Evolutionary conservation across 1,284 basidiomycete species (phyloP).

Genomic region (Melampsora medusae): DNA sequence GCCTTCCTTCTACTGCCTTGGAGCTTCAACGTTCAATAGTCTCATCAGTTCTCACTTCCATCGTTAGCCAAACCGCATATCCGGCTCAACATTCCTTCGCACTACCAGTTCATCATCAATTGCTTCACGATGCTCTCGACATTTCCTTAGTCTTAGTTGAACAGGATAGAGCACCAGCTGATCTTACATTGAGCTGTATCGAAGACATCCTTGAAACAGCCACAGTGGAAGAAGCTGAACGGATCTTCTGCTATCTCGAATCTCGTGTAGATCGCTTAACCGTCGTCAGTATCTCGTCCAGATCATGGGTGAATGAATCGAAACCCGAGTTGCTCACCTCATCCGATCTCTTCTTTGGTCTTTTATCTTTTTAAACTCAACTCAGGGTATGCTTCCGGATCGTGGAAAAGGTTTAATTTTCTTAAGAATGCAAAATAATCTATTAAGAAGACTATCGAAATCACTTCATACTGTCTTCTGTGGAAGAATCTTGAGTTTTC

Average conservation of each 20-base stretch:
- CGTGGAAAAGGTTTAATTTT: conserved; percentile 81
- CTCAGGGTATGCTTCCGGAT: conserved; percentile 69
- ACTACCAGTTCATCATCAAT: background rate
- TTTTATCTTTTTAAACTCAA: background rate
- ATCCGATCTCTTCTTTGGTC: background rate
- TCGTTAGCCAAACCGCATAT: conserved; percentile 24
- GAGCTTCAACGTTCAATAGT: conserved; percentile 29
- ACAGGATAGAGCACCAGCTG: conserved; percentile 14
- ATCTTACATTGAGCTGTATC: conserved; percentile 31
- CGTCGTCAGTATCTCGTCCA: conserved; percentile 13
- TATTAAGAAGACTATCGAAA: conserved; percentile 75
- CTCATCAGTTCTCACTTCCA: conserved; percentile 33
- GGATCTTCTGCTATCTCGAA: conserved; percentile 37
- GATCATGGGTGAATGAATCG: background rate
- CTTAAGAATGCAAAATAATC: conserved; percentile 78
- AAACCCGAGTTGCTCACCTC: background rate
- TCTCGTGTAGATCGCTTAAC: conserved; percentile 27
- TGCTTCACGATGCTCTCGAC: conserved; percentile 34
- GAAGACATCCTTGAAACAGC: conserved; percentile 28
- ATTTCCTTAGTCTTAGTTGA: conserved; percentile 24
- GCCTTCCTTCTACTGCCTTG: conserved; percentile 7
- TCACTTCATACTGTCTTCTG: conserved; percentile 73
- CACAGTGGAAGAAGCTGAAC: conserved; percentile 27
- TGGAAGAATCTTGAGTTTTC: conserved; percentile 78
- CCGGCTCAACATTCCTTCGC: background rate